A percentile compares a stretch with the other conserved stretches of the same genome.
Conservation (phyloP, 106 monocot genomes). For the Narthecium ossifragum region DNA sequence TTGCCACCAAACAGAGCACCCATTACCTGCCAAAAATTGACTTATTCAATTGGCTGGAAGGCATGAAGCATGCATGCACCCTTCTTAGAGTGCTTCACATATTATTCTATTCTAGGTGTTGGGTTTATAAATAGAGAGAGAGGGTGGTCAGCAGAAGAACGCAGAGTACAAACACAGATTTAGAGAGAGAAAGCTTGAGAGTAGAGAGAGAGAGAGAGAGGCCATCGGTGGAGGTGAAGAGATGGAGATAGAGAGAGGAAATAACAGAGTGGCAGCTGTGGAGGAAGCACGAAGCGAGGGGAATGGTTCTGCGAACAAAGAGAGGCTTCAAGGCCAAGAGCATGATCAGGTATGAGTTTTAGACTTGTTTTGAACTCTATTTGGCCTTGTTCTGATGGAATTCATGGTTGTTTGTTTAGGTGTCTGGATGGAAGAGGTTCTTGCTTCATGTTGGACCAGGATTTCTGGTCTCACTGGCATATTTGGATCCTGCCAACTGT, state of each 20-base stretch:
- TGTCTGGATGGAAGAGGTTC: conserved; percentile 50
- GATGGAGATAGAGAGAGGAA: neutral
- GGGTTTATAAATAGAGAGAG: neutral
- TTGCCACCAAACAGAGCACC: no score
- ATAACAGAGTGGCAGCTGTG: neutral
- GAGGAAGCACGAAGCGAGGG: no score
- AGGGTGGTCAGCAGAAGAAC: neutral
- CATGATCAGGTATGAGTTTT: no score
- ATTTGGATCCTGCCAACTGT: conserved; percentile 84
- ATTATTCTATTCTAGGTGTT: neutral
- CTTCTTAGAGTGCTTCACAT: no score
- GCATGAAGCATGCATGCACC: no score
- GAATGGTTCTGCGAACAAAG: no score
- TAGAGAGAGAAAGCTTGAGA: neutral
- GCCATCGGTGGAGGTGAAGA: neutral
- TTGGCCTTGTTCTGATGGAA: no score
- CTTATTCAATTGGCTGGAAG: no score
- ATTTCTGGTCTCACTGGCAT: conserved; percentile 78
- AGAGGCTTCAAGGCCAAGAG: no score
- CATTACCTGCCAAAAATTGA: no score
- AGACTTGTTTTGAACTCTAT: no score
- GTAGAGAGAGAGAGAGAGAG: neutral
- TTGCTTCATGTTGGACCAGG: conserved; percentile 77
- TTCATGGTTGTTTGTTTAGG: neutral
- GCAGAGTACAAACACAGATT: no score